Evolutionary conservation across 768 basidiomycete genomes (phyloP), one percentile per base, ranked within the genome.

Genomic region (Tulasnella sp.): DNA sequence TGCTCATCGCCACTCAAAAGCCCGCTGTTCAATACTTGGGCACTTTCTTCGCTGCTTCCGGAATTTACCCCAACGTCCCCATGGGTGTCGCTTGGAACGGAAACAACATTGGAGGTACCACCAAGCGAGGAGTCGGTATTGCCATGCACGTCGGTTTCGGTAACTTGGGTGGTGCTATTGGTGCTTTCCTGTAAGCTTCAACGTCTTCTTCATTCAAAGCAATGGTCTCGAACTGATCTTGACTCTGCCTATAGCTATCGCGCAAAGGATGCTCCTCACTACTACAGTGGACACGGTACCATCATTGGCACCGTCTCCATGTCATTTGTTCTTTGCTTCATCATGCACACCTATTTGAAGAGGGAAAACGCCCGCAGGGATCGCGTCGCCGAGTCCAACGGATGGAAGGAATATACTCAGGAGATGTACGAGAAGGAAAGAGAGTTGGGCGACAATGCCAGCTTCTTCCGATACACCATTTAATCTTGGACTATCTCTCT

Each of bases 21-120:
- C 47, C 58, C 2, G 58, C 50, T 13, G 60, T 56, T 20, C 37
- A 53, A 5, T 62, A 62, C 45, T 57, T 62, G n/a, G 61, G 53
- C 0, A 41, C 53, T 13, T 53, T 55, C 57, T 34, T 56, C 19
- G 20, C 53, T 12, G 58, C 60, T 8, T 45, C 33, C 10, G 59
- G 58, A 2, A 56, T 62, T 22, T 41, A 52, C 6, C 58, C 59
- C 5, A 58, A 57, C 16, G 59, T 60, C 32, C 47, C 56, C 5
- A 57, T 44, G 48, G 53, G 49, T 8, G 55, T 56, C 42, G 40
- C 53, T 37, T 42, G 39, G 27, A 24, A 46, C 24, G 39, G 35
- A 37, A 29, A 50, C 28, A 50, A 50, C 25, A 29, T 50, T 5
- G 48, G 48, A 29, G 37, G 37, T 5, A 50, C 37, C 27, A 40